Base-by-base conservation (phyloP, 768 basidiomycete species). In the Suillus fuscotomentosus region DNA sequence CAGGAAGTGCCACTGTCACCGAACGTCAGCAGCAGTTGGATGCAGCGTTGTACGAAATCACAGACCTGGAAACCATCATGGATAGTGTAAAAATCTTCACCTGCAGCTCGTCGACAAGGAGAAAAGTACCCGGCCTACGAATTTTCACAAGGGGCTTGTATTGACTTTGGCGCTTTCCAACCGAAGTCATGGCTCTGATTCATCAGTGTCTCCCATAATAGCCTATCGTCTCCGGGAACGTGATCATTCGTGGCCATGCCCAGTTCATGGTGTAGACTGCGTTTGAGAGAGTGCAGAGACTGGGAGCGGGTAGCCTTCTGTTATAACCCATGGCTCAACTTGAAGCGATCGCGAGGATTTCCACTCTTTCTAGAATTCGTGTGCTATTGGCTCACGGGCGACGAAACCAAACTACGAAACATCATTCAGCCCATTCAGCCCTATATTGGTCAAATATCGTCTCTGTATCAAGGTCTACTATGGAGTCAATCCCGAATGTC, bases 181-280 rank as follows among this genome's bases (percentile, higher is more conserved):
- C 78, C 1, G 84, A 86, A 69, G 69, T 85, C 3, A 75, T 79
- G 31, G 76, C 79, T 41, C 80, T 84, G 70, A 81, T 85, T 31
- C 31, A 6, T 31, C 31, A 31, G 31, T 31, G 31, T 31, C 31
- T 31, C 31, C 31, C 31, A 6, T 31, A 31, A 6, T 31, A 31
- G 31, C 31, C 31, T 6, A 6, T 31, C 31, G 31, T 31, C 31
- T 31, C 1, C 0, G 5, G 31, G 31, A 31, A 31, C 5, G 31
- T 31, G 31, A 1, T 31, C 31, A 6, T 31, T 31, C 31, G 31
- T 31, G 31, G 31, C 31, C 31, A 1, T 31, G 31, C 81, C 84
- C 9, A 75, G 73, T 60, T 71, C 86, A 24, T 86, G 84, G 85
- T 78, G 80, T 14, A 77, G 79, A 1, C 81, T 86, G 7, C 68